These are phyloP conservation scores for Rhizophora mangle DNA, from an alignment of 345 rosid species.

Conservation along the genomic window DNA sequence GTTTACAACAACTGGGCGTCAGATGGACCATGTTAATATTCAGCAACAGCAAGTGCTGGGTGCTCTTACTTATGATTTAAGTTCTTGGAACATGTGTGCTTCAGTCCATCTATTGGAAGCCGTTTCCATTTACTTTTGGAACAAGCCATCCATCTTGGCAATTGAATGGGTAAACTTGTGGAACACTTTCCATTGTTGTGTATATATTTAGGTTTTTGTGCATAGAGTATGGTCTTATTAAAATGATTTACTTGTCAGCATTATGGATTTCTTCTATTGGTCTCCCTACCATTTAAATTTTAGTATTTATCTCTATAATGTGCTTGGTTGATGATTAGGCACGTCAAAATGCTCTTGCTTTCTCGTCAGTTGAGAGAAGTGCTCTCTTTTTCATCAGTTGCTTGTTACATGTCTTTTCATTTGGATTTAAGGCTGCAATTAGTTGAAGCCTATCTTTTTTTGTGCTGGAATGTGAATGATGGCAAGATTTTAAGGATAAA, in stretches of 20 bases:
- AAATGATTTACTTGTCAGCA: not conserved
- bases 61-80: too few species aligned
- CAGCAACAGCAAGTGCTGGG: too few species aligned
- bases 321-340: not conserved
- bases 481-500: not conserved
- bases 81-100: too few species aligned
- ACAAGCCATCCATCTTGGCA: not conserved
- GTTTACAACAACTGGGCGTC: too few species aligned
- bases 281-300: too few species aligned
- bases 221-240: not conserved
- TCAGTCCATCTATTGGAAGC: not conserved
- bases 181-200: not conserved
- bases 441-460: not conserved
- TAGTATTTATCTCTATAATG: not conserved
- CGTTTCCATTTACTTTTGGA: not conserved
- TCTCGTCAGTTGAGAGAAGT: not conserved
- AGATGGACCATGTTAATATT: too few species aligned
- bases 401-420: not conserved
- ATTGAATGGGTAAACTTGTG: not conserved
- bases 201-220: not conserved
- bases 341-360: not conserved
- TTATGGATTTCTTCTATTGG: not conserved
- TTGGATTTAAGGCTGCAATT: not conserved
- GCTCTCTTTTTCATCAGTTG: not conserved
- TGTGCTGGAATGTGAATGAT: not conserved